Evolutionary conservation across 2,329 filamentous ascomycete species (phyloP), one percentile per base, ranked within the genome.

Genomic region (Karstenula rhodostoma): DNA sequence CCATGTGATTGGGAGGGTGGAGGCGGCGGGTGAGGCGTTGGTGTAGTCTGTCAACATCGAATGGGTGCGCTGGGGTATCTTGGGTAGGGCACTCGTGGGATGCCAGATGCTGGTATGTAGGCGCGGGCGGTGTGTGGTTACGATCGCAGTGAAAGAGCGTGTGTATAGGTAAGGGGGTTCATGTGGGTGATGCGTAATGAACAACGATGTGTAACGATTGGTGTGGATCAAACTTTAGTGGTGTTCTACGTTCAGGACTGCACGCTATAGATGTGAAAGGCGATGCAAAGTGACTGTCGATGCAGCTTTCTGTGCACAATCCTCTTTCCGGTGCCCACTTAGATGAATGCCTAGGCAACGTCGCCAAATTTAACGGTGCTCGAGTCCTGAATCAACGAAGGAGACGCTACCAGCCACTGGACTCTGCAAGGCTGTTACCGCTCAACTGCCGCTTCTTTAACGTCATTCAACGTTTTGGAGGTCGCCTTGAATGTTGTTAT

Each of bases 1-100:
- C 58, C 74, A 78, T 67, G 73, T 76, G 13, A 60, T 78, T 27
- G 65, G 58, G 51, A 58, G 66, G 53, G 70, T 73, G n/a, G 67
- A 68, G 48, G 29, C 35, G 29, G 60, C 44, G 23, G 51, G 48
- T 8, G 29, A 15, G 46, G 57, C 40, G 47, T 27, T 61, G 44
- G 40, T 44, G 12, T 37, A 54, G 15, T 6, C 7, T 32, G 8
- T 32, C 29, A 32, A 32, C 29, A 10, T 32, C 29, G n/a, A 32
- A 32, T 10, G 8, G 29, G 29, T 32, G 29, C 29, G 12, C 7
- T 32, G 29, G 4, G 12, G 29, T 6, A 10, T 2, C 2, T 32
- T 32, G 29, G 29, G 12, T 32, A 10, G 8, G 4, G 4, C 29
- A 10, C 29, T 32, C 29, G 12, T 9, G 29, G 29, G 29, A 32